Percentiles rank a stretch among this genome's conserved stretches.
Evolutionary conservation across 2,329 filamentous ascomycete species (phyloP).

Genomic region (Botryotinia narcissicola): DNA sequence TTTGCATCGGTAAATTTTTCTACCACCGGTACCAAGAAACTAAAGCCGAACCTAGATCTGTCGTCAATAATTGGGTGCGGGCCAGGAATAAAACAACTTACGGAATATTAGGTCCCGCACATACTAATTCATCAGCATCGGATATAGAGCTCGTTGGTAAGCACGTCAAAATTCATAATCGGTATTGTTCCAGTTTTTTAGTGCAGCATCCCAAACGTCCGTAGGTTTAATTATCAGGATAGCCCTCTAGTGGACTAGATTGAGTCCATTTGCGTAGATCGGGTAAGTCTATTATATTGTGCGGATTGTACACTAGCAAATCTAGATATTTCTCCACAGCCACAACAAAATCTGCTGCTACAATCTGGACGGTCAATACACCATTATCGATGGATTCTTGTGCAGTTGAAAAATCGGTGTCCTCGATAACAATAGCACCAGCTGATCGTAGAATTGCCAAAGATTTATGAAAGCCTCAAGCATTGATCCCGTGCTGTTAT

Average conservation of each 20-base stretch:
- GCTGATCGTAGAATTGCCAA: not conserved
- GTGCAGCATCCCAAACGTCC: not conserved
- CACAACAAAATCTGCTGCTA: not conserved
- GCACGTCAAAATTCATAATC: not conserved
- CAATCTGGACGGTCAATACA: not conserved
- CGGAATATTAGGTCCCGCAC: slow-evolving; percentile 7
- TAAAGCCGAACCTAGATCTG: not conserved
- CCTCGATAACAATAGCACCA: slow-evolving; percentile 2
- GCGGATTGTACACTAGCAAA: not conserved
- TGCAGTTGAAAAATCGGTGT: not conserved
- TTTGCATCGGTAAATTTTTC: not conserved
- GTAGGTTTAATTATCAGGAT: not conserved
- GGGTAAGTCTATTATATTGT: not conserved
- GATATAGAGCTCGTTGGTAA: not conserved
- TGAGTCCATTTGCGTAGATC: not conserved
- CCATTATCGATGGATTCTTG: not conserved
- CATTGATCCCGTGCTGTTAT: not conserved
- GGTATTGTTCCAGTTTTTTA: not conserved
- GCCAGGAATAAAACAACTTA: not conserved
- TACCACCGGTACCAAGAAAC: slow-evolving; percentile 1
- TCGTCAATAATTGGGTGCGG: not conserved
- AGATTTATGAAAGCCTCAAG: not conserved
- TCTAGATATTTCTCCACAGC: not conserved
- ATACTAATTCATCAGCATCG: too few relatives aligned
- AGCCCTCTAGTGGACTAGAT: not conserved